Evolutionary conservation across 768 basidiomycete genomes (phyloP).

Genomic region (Pleurotus salmoneostramineus): DNA sequence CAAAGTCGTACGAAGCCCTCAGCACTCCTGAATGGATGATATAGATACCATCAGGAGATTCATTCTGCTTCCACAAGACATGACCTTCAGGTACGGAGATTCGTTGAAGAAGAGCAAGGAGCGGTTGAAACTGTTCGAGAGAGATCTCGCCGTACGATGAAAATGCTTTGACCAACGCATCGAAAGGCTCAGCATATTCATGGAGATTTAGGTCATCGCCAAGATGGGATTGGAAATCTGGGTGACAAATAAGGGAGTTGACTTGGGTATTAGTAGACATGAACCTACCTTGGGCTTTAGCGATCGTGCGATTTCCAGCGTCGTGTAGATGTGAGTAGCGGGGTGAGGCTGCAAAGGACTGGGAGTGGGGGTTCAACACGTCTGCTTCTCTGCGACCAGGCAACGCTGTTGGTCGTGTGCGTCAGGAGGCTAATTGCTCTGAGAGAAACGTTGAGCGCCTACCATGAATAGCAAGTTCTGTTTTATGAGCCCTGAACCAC

Average conservation of each 20-base stretch:
- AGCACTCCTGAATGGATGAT: constrained; percentile 86
- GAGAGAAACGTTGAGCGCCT: constrained; percentile 9
- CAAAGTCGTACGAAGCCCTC: constrained; percentile 78
- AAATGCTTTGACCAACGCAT: constrained; percentile 77
- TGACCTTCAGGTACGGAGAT: constrained; percentile 50
- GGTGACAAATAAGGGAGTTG: not conserved
- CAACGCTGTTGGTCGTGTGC: constrained; percentile 32
- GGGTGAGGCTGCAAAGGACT: constrained; percentile 58
- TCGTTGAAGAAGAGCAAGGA: constrained; percentile 71
- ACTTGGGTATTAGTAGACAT: too few species aligned
- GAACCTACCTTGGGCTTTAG: constrained; percentile 37
- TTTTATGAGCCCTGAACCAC: constrained; percentile 68
- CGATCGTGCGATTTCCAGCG: constrained; percentile 70
- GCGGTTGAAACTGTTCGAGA: constrained; percentile 51
- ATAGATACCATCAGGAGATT: constrained; percentile 79
- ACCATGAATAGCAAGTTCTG: constrained; percentile 42
- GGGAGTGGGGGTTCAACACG: constrained; percentile 41
- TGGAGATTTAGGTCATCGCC: constrained; percentile 23
- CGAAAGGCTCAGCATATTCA: constrained; percentile 54
- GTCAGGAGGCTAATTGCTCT: not conserved
- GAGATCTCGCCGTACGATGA: constrained; percentile 64
- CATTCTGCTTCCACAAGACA: constrained; percentile 76
- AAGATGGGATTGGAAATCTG: constrained; percentile 25
- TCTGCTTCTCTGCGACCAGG: constrained; percentile 55
- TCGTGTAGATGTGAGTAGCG: constrained; percentile 63